A percentile compares a stretch with the other conserved stretches of the same genome.
These are phyloP conservation scores for Aeschynomene evenia DNA, from an alignment of 306 rosid genomes.

Conservation along the genomic window DNA sequence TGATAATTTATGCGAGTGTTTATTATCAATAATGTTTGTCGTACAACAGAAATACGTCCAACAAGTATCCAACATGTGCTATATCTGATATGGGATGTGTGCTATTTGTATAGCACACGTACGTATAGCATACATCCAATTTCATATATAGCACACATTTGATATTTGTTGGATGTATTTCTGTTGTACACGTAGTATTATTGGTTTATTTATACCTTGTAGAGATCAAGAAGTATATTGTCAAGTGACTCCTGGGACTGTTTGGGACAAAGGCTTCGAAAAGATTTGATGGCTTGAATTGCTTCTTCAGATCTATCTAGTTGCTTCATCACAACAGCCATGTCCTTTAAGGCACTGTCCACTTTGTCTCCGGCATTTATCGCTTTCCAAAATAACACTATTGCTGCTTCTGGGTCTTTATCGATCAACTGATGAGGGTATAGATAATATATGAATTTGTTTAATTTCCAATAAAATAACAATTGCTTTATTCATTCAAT, in stretches of 20 bases:
- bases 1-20: not conserved
- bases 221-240: constrained; percentile 83
- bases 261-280: constrained; percentile 61
- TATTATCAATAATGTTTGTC: no score
- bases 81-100: no score
- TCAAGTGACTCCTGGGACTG: constrained; percentile 92
- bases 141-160: no score
- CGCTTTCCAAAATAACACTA: constrained; percentile 79
- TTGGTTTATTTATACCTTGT: constrained; percentile 87
- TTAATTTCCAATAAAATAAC: not conserved
- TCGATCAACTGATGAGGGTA: constrained; percentile 67
- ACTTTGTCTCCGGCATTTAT: constrained; percentile 85
- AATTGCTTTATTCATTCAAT: not conserved
- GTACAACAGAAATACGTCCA: no score
- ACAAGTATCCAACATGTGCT: no score
- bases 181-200: no score
- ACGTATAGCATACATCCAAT: no score
- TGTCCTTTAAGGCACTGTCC: constrained; percentile 87
- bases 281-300: constrained; percentile 80
- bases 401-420: constrained; percentile 81
- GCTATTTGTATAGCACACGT: no score
- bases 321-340: constrained; percentile 96
- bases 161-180: no score
- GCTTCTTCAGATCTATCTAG: constrained; percentile 86
- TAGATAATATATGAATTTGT: constrained; percentile 2